Evolutionary conservation across 768 basidiomycete species (phyloP), one percentile per base, ranked within the genome.

Genomic region (Psilocybe cyanescens): DNA sequence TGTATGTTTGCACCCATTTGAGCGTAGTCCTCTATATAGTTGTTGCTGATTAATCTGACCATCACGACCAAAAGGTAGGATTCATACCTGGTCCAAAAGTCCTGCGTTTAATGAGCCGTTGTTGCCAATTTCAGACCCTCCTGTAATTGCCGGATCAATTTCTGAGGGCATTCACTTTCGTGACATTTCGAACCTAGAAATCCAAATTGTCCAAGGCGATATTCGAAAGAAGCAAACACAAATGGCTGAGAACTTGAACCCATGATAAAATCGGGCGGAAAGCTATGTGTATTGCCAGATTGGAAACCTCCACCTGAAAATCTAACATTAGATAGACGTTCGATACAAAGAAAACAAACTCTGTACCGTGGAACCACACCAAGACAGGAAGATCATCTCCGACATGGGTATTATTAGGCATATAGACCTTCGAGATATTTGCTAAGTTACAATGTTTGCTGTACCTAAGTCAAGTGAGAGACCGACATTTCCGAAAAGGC

Each of bases 141-240:
- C 79, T 79, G 31, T 24, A 19, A 33, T 17, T 14, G 33, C 9
- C 14, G 41, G 16, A 12, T 12, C 24, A 39, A 28, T 9, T 28
- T 11, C 46, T 8, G 50, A 45, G 8, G 19, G n/a, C 16, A 12
- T 24, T 31, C 24, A 28, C 31, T 41, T 46, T 6, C 2, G 55
- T 41, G 1, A 24, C 5, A 8, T 35, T 24, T 48, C 72, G 59
- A 62, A 74, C 78, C 77, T 1, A 80, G 69, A 59, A 80, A 80
- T 0, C 79, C 79, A 48, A 79, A 77, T 55, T 76, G 76, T 7
- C 79, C 78, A 2, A 81, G 64, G 4, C 79, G 74, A 64, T 81
- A 80, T 62, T 77, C 76, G 49, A 81, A 79, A 1, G 80, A 75
- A 1, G 75, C 77, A 57, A 79, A 79, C 8, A 81, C 73, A 59